Base-by-base conservation (phyloP, 352 stramenopile species). In the Labyrinthula sp. region DNA sequence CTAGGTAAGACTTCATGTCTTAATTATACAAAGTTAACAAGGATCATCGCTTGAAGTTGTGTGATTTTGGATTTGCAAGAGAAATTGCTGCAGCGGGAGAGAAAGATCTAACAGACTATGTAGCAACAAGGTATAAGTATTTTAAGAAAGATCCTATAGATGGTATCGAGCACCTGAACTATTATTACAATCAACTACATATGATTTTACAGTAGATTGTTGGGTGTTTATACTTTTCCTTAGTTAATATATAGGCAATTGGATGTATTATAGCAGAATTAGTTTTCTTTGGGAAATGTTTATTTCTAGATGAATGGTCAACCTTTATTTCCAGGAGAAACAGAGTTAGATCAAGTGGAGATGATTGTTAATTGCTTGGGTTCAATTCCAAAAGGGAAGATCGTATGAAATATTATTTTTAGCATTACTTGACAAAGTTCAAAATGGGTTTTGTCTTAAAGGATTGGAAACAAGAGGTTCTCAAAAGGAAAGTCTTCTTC, bases 141-240 rank as follows among this genome's bases (percentile, higher is more conserved):
- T n/a, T n/a, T n/a, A n/a, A n/a, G n/a, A n/a, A n/a, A n/a, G n/a
- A n/a, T n/a, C n/a, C n/a, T n/a, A n/a, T n/a, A n/a, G 85, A 14
- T 93, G 82, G 82, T 93, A 93, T 57, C 69, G 82, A 20, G 69
- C 80, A 0, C 82, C 82, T 0, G 82, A 93, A 54, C 64, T 93
- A 15, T 58, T 93, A 20, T 69, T 93, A 38, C 78, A 81, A 1
- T 84, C 67, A 12, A 89, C 77, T 1, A 74, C 65, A 3, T 93
- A 93, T 56, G 73, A 82, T 47, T 80, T 71, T 28, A 82, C 66
- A 3, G 79, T 93, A 12, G 82, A 93, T 62, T 66, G 87, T n/a
- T 93, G 81, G 79, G n/a, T n/a, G n/a, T n/a, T n/a, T n/a, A n/a
- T n/a, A n/a, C n/a, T n/a, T n/a, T n/a, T n/a, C n/a, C n/a, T n/a